Conservation (phyloP, 2,329 filamentous ascomycete species). For the Coleophoma cylindrospora region DNA sequence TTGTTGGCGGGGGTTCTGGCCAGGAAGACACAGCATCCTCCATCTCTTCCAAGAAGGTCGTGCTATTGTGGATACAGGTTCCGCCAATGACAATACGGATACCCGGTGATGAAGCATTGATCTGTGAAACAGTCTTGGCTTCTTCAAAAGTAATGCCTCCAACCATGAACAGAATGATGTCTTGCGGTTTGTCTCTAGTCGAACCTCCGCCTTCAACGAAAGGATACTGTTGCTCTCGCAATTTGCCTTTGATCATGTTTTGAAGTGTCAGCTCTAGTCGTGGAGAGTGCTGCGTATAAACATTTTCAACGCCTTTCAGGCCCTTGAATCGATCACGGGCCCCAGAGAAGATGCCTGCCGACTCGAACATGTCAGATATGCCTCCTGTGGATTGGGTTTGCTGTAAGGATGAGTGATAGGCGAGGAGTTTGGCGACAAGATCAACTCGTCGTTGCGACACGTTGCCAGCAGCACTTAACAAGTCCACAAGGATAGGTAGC, state of each 20-base stretch:
- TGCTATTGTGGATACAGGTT: conserved; percentile 83
- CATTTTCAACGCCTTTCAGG: conserved; percentile 95
- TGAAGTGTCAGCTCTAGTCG: conserved; percentile 82
- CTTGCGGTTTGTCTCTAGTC: conserved; percentile 92
- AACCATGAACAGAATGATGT: conserved; percentile 91
- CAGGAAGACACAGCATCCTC: conserved; percentile 83
- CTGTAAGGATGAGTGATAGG: conserved; percentile 84
- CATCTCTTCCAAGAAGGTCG: conserved; percentile 84
- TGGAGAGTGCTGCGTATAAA: conserved; percentile 96
- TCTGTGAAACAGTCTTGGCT: conserved; percentile 89
- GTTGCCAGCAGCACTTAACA: conserved; percentile 79
- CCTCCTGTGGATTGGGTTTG: conserved; percentile 69
- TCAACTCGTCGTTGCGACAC: conserved; percentile 72
- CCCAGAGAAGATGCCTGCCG: conserved; percentile 83
- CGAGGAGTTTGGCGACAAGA: conserved; percentile 74
- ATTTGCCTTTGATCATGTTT: conserved; percentile 84
- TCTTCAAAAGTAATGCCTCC: conserved; percentile 96
- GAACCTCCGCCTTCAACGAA: conserved; percentile 86
- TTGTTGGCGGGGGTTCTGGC: conserved; percentile 56
- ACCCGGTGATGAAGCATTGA: conserved; percentile 87
- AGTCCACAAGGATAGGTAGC: conserved; percentile 78
- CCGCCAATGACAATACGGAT: conserved; percentile 85
- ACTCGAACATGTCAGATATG: conserved; percentile 89
- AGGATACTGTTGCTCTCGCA: conserved; percentile 84
- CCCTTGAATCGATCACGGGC: conserved; percentile 88